Base-by-base conservation (phyloP, 306 rosid species). In the Ziziphus jujuba region DNA sequence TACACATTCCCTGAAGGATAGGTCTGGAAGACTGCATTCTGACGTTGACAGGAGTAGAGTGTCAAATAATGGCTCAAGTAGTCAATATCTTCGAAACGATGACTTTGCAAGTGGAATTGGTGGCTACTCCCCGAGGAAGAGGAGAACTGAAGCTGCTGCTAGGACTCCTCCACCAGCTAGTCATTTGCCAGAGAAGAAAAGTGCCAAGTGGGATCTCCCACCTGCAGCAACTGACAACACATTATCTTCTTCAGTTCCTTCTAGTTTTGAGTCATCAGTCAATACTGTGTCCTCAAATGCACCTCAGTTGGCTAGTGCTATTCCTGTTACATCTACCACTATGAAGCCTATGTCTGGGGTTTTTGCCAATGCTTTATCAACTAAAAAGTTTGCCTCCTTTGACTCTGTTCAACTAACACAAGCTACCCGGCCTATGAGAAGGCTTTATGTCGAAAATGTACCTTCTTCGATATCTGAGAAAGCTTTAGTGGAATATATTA, bases 91-190 rank as follows among this genome's bases (percentile, higher is more conserved):
- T 35, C 83, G 85, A 23, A 87, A 79, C 54, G 85, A 72, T 72
- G 85, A 69, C 51, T 76, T 81, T 25, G 51, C 81, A 17, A 90
- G 89, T 80, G 82, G 92, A 72, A 97, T 93, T 64, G 99, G 99
- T 80, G 99, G 99, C 56, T 93, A 93, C 85, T 93, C 99, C 28
- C 97, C 96, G 0, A 84, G 99, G 81, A 93, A 90, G 92, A 85
- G 97, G 79, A 88, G 84, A 79, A 74, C 86, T 55, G 96, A 90
- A 72, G 79, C 90, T 76, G 91, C 88, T 73, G 75, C 75, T 59
- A 90, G 77, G 80, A 90, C 96, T 66, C 91, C 95, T 75, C 81
- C 98, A 50, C 96, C 97, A 65, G 75, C 90, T 20, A 69, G 77
- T 78, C 80, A 64, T 71, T 81, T 90, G 61, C 59, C 73, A 19